Evolutionary conservation across 169 alveolate species (phyloP).

Genomic region (Perkinsus marinus): DNA sequence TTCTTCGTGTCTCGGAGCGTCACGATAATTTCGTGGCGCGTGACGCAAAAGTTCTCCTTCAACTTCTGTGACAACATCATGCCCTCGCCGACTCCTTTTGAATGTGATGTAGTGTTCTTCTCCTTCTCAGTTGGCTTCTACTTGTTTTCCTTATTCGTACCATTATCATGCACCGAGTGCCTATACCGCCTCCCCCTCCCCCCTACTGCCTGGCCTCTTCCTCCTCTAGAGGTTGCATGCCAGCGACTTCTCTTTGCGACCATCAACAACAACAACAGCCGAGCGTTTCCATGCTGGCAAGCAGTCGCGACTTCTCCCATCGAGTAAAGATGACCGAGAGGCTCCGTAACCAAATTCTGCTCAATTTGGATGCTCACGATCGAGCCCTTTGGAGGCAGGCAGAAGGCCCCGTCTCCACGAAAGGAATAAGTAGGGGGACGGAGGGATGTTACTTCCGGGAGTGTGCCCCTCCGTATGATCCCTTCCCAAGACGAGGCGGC

Average conservation of each 20-base stretch:
- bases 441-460: background rate
- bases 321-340: background rate
- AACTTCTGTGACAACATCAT: too few species aligned
- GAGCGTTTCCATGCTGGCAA: background rate
- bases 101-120: too few species aligned
- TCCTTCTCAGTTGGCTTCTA: background rate
- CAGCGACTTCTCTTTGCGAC: background rate
- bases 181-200: background rate
- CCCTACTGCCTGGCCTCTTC: background rate
- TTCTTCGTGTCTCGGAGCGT: background rate
- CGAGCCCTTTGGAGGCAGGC: background rate
- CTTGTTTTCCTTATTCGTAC: background rate
- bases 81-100: too few species aligned
- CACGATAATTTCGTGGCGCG: background rate
- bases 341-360: background rate
- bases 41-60: background rate
- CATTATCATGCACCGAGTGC: background rate
- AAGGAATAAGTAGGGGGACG: background rate
- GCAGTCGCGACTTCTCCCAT: background rate
- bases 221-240: background rate
- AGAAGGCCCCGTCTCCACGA: background rate
- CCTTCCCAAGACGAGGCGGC: background rate
- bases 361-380: background rate
- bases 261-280: background rate
- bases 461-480: background rate